A percentile compares a stretch with the other conserved stretches of the same genome.
These are phyloP conservation scores for Russula virescens DNA, from an alignment of 768 basidiomycete genomes.

Conservation along the genomic window DNA sequence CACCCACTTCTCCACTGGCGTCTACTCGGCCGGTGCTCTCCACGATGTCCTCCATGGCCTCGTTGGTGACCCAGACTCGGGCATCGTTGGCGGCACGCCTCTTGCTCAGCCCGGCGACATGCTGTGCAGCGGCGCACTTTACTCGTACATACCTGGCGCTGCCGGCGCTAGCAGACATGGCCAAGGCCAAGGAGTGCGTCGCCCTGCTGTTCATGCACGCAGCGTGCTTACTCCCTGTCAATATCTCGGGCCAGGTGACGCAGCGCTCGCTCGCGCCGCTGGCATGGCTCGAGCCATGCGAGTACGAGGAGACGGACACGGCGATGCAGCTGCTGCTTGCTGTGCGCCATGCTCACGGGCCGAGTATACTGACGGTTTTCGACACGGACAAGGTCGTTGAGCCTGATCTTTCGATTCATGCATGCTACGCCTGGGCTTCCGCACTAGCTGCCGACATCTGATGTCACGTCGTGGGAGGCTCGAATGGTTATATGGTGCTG, in stretches of 20 bases:
- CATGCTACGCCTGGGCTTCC: not conserved
- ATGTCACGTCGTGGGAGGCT: not conserved
- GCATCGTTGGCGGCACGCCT: not conserved
- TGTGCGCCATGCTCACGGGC: not conserved
- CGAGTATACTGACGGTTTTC: not conserved
- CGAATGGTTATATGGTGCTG: not conserved
- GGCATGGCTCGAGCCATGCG: slow-evolving; percentile 1
- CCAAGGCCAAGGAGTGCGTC: slow-evolving; percentile 7
- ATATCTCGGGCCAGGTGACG: not conserved
- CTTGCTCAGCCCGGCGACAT: not conserved
- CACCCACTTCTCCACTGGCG: not conserved
- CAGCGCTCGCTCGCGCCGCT: slow-evolving; percentile 5
- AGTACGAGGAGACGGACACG: not conserved
- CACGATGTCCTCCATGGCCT: not conserved
- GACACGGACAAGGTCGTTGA: not conserved
- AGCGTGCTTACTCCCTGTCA: slow-evolving; percentile 6
- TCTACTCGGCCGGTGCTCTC: not conserved
- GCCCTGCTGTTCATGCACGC: slow-evolving; percentile 16
- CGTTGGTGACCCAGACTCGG: not conserved
- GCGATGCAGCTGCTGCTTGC: not conserved
- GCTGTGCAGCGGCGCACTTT: not conserved
- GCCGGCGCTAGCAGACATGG: slow-evolving; percentile 1
- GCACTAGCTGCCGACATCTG: no score
- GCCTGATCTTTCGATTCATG: slow-evolving; percentile 4
- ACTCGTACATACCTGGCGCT: not conserved